Evolutionary conservation across 306 rosid genomes (phyloP).

Genomic region (Acacia acuminata): DNA sequence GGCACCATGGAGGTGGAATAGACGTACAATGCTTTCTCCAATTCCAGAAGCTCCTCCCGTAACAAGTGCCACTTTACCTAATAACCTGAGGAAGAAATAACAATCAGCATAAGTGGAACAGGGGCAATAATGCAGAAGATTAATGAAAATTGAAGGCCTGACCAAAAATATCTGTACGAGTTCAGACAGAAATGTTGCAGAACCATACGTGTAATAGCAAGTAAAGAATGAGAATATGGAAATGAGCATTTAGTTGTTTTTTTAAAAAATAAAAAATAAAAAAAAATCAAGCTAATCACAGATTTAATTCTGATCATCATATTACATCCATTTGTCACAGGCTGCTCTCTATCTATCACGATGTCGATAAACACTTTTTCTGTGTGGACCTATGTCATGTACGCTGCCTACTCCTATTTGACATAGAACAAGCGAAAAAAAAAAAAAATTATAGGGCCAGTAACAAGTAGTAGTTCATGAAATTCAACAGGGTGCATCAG

Average conservation of each 20-base stretch:
- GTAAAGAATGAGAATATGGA: too few species aligned
- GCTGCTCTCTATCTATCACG: too few species aligned
- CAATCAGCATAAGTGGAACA: neutral
- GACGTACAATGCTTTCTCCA: too few species aligned
- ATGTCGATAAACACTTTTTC: too few species aligned
- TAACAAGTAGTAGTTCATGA: slow-evolving; percentile 9
- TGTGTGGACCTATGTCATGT: too few species aligned
- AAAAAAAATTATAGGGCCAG: neutral
- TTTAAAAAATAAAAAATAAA: too few species aligned
- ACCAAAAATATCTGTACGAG: neutral
- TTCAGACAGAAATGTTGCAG: neutral
- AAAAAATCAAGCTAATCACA: too few species aligned
- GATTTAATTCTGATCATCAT: too few species aligned
- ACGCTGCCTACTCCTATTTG: neutral
- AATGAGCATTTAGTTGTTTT: too few species aligned
- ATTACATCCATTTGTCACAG: too few species aligned
- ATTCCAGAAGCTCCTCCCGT: too few species aligned
- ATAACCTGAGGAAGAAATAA: slow-evolving; percentile 46
- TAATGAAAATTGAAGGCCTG: neutral
- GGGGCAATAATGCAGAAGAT: neutral
- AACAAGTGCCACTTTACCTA: slow-evolving; percentile 70
- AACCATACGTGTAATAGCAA: neutral
- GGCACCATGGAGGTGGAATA: too few species aligned
- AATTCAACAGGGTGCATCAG: neutral
- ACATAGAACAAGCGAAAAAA: neutral